A percentile compares a stretch with the other conserved stretches of the same genome.
Evolutionary conservation across 495 filamentous ascomycete species (phyloP).

Genomic region (Aspergillus taichungensis): DNA sequence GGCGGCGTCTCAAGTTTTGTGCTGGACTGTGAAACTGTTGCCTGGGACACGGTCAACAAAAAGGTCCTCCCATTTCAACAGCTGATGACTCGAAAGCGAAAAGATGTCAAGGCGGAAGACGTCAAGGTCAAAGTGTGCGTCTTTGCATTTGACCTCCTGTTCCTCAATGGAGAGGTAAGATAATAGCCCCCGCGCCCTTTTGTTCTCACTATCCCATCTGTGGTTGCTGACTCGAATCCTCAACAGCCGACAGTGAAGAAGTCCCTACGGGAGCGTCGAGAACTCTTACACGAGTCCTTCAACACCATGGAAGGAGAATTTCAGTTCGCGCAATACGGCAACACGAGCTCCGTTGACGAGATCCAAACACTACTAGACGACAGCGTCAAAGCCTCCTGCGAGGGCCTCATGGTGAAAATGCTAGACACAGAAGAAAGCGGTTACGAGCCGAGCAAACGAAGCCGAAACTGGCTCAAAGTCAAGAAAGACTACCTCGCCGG

Average conservation of each 20-base stretch:
- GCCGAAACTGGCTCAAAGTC: constrained; percentile 97
- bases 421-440: constrained; percentile 81
- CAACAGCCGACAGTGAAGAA: constrained; percentile 70
- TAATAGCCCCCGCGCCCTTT: not conserved
- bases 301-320: constrained; percentile 78
- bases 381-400: constrained; percentile 85
- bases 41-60: constrained; percentile 87
- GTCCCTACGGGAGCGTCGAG: constrained; percentile 72
- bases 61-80: constrained; percentile 95
- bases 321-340: constrained; percentile 74
- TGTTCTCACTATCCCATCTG: constrained; percentile 4
- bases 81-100: constrained; percentile 93
- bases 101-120: constrained; percentile 95
- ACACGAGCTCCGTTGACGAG: constrained; percentile 84
- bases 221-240: not conserved
- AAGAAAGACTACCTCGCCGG: constrained; percentile 96
- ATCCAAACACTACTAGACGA: constrained; percentile 90
- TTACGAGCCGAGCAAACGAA: constrained; percentile 91
- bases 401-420: constrained; percentile 99
- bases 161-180: constrained; percentile 78
- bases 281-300: constrained; percentile 69
- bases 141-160: constrained; percentile 93
- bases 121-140: constrained; percentile 97
- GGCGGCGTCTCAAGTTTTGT: constrained; percentile 86
- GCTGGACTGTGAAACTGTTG: constrained; percentile 96